phyloP scores from a whole-genome alignment of 2,329 filamentous ascomycete genomes.

The Hymenoscyphus scutula region DNA sequence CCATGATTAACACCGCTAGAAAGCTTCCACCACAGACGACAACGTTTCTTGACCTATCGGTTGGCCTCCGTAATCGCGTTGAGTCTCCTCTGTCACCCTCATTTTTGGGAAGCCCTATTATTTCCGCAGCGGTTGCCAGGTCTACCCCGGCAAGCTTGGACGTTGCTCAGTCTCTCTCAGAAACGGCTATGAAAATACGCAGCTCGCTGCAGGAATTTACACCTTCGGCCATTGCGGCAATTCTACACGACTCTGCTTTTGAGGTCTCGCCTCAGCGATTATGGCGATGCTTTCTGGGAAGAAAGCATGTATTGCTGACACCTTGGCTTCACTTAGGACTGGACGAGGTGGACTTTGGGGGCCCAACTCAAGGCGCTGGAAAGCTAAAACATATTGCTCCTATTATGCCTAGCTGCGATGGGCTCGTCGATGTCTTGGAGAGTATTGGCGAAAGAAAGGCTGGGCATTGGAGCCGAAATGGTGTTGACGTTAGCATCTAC shows the following conservation, averaged over 20 bases:
- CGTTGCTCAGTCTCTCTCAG: conserved; percentile 7
- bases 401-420: conserved; percentile 44
- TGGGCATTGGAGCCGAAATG: conserved; percentile 31
- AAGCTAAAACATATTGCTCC: conserved; percentile 41
- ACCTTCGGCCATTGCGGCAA: conserved; percentile 39
- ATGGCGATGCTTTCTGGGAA: conserved; percentile 47
- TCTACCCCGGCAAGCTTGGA: conserved; percentile 11
- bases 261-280: conserved; percentile 47
- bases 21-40: conserved; percentile 27
- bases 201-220: conserved; percentile 39
- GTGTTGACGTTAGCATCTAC: conserved; percentile 39
- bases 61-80: conserved; percentile 42
- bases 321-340: conserved; percentile 42
- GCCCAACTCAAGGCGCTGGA: conserved; percentile 13
- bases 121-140: conserved; percentile 39
- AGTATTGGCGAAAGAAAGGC: conserved; percentile 16
- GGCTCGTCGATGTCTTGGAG: conserved; percentile 44
- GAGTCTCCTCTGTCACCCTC: conserved; percentile 40
- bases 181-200: conserved; percentile 37
- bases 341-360: conserved; percentile 44
- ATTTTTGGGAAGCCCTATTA: conserved; percentile 46
- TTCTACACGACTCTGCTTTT: conserved; percentile 44
- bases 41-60: conserved; percentile 40
- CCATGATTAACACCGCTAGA: conserved; percentile 43
- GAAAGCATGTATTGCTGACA: conserved; percentile 43